These are phyloP conservation scores for Penicillium sp. DNA, from an alignment of 2,329 filamentous ascomycete species.

Conservation along the genomic window DNA sequence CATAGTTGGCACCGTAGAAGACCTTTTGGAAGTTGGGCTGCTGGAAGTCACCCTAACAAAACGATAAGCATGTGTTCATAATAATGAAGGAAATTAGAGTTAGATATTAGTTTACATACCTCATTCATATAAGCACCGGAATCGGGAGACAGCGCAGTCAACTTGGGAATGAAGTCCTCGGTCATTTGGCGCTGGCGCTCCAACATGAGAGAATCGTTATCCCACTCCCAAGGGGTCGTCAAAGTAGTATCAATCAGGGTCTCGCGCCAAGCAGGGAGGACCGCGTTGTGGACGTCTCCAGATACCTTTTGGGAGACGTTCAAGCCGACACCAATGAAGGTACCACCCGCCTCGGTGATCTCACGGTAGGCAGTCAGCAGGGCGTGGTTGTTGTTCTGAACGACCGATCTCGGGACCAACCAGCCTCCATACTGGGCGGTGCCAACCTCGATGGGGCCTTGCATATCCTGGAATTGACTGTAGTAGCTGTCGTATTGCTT, in stretches of 20 bases:
- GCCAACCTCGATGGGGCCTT: conserved; percentile 33
- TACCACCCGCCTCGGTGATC: conserved; percentile 36
- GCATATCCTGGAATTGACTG: conserved; percentile 34
- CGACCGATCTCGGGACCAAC: conserved; percentile 39
- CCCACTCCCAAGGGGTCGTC: conserved; percentile 41
- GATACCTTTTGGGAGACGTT: conserved; percentile 39
- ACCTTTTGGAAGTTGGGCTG: conserved; percentile 38
- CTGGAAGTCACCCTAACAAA: conserved; percentile 29
- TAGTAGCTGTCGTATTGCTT: conserved; percentile 36
- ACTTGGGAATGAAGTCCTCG: conserved; percentile 36
- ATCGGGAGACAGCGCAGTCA: conserved; percentile 40
- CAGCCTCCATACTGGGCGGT: conserved; percentile 42
- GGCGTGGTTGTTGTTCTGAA: conserved; percentile 32
- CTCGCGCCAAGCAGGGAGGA: conserved; percentile 45
- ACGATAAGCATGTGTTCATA: background rate
- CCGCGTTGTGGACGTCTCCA: conserved; percentile 45
- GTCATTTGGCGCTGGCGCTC: conserved; percentile 42
- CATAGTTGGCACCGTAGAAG: conserved; percentile 43
- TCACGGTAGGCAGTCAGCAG: conserved; percentile 35
- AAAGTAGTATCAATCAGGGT: conserved; percentile 44
- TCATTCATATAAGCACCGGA: conserved; percentile 28
- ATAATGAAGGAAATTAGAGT: background rate
- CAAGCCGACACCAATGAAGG: conserved; percentile 40
- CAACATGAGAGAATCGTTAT: conserved; percentile 35
- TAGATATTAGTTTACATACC: background rate